Evolutionary conservation across 805 yeast genomes (phyloP).

Genomic region (Saturnispora saitoi): DNA sequence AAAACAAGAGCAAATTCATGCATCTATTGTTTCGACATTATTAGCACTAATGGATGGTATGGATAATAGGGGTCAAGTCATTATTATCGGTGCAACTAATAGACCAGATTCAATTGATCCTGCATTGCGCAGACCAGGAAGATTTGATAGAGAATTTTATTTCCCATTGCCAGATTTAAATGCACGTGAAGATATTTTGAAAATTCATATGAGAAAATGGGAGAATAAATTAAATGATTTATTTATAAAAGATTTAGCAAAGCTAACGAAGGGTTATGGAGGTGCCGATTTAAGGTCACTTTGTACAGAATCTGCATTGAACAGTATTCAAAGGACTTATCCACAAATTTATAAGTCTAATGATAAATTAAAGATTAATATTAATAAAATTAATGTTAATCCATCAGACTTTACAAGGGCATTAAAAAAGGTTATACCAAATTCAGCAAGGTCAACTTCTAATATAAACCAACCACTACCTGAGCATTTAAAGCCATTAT

Average conservation of each 20-base stretch:
- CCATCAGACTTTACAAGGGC: conserved; percentile 84
- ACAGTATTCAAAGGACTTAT: conserved; percentile 81
- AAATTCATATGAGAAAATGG: conserved; percentile 89
- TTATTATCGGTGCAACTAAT: conserved; percentile 96
- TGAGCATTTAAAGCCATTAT: conserved; percentile 53
- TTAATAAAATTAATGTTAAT: conserved; percentile 58
- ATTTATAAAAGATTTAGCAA: conserved; percentile 62
- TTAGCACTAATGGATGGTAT: conserved; percentile 98
- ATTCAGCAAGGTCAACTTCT: conserved; percentile 80
- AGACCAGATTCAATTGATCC: conserved; percentile 98
- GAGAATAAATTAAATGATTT: conserved; percentile 52
- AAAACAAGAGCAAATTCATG: conserved; percentile 97
- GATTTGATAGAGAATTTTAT: conserved; percentile 94
- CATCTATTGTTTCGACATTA: conserved; percentile 90
- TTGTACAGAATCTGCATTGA: conserved; percentile 92
- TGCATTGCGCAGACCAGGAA: conserved; percentile 91
- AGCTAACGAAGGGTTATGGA: conserved; percentile 88
- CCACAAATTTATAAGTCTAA: conserved; percentile 84
- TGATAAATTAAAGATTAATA: conserved; percentile 67
- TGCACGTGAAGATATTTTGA: conserved; percentile 70
- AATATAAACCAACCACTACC: conserved; percentile 70
- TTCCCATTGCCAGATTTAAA: conserved; percentile 84
- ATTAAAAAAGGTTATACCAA: conserved; percentile 79
- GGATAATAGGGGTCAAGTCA: conserved; percentile 97
- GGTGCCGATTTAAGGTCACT: conserved; percentile 95